Percentiles rank a stretch among this genome's conserved stretches.
Evolutionary conservation across 257 asterid genomes (phyloP).

Genomic region (Rubia yunnanensis): DNA sequence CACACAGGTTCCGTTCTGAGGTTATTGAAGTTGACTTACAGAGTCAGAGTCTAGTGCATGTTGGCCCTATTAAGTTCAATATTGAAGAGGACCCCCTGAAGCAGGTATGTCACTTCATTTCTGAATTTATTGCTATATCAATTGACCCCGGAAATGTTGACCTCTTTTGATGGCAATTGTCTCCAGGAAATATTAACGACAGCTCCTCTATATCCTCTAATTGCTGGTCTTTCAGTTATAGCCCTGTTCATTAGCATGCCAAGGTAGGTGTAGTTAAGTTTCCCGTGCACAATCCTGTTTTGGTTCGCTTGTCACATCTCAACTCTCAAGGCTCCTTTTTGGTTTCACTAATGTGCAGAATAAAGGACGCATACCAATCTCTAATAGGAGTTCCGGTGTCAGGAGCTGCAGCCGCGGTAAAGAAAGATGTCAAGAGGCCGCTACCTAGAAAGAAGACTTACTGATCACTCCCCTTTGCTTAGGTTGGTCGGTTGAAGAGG

Average conservation of each 20-base stretch:
- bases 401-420: conserved; percentile 29
- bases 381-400: conserved; percentile 27
- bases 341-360: conserved; percentile 22
- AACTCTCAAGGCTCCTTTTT: neutral
- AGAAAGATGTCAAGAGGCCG: conserved; percentile 61
- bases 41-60: conserved; percentile 53
- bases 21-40: conserved; percentile 71
- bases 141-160: neutral
- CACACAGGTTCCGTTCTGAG: conserved; percentile 63
- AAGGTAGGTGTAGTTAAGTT: conserved; percentile 32
- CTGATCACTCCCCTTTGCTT: conserved; percentile 14
- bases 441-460: conserved; percentile 55
- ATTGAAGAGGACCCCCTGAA: conserved; percentile 58
- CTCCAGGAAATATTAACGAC: conserved; percentile 66
- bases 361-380: conserved; percentile 66
- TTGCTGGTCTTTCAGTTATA: conserved; percentile 63
- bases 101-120: conserved; percentile 45
- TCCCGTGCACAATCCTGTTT: neutral
- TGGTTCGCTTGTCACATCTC: neutral
- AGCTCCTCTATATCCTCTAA: conserved; percentile 80
- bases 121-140: neutral
- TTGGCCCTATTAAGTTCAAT: conserved; percentile 67
- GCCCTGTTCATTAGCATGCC: conserved; percentile 79
- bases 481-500: no score
- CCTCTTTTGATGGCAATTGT: neutral